Base-by-base conservation (phyloP, 352 stramenopile genomes). In the Globisporangium polare region DNA sequence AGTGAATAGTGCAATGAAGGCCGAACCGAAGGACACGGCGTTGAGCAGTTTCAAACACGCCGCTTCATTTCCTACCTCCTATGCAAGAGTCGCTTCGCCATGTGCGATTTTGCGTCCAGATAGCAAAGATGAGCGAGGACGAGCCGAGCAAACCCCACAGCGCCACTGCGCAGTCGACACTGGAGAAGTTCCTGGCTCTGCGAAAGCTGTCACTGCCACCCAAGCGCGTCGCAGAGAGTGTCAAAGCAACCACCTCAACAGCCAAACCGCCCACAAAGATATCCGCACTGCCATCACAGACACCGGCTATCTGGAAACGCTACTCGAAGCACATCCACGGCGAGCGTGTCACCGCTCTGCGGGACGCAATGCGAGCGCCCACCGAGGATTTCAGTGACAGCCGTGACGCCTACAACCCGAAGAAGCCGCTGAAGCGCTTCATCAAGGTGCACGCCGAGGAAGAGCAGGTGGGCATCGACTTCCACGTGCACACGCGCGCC, bases 361-460 rank as follows among this genome's bases (percentile, higher is more conserved):
- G 66, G n/a, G 55, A 27, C 4, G 78, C 76, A 5, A 69, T 90
- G 62, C 58, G 63, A 31, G 53, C 73, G 29, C 68, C 73, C 0
- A 69, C 75, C 17, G 75, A 85, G 15, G 46, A 64, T 49, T 83
- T 74, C 55, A 66, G 41, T 50, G 68, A 83, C 37, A 83, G 73
- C 41, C 49, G 66, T 31, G 78, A 88, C 56, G 74, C 67, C 5
- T 90, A 88, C 60, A 80, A 78, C 5, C 80, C 68, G 3, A 71
- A 63, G 51, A 90, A 87, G 47, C 60, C 47, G 17, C 7, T 58
- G 8, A 62, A 64, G 37, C 51, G 64, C 27, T 67, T 87, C 18
- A 58, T 84, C 41, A 64, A 77, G n/a, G 29, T 90, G 29, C 80
- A 90, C 59, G 58, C 64, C 31, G 73, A 90, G 20, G 78, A 75